A percentile compares a stretch with the other conserved stretches of the same genome.
phyloP scores from a whole-genome alignment of 306 rosid genomes.

The Acacia melanoxylon region DNA sequence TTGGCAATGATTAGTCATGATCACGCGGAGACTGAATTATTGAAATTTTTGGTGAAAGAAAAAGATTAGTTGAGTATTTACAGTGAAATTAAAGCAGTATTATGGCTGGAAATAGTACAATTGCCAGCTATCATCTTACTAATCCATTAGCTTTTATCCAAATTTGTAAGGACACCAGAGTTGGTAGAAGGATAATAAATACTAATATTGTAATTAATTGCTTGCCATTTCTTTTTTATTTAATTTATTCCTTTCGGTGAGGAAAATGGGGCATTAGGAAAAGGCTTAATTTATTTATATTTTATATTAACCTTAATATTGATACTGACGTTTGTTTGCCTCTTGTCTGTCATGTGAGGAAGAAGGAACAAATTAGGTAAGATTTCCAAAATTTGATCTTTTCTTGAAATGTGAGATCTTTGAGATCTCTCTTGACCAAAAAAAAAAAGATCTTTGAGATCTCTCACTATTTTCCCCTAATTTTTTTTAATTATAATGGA shows the following conservation, averaged over 20 bases:
- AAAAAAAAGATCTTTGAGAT: neutral
- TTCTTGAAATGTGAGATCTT: neutral
- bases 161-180: neutral
- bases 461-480: neutral
- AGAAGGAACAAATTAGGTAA: neutral
- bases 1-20: neutral
- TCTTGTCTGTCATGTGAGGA: neutral
- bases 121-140: neutral
- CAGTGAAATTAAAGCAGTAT: neutral
- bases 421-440: neutral
- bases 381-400: neutral
- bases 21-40: neutral
- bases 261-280: neutral
- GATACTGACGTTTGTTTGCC: neutral
- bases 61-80: neutral
- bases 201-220: neutral
- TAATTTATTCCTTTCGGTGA: neutral
- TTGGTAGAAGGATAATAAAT: neutral
- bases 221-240: neutral
- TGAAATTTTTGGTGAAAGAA: neutral
- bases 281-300: neutral
- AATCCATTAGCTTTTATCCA: neutral
- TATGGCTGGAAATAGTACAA: neutral
- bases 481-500: neutral
- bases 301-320: neutral